Evolutionary conservation across 1,284 basidiomycete species (phyloP), one percentile per base, ranked within the genome.

Genomic region (Anthracocystis walkeri): DNA sequence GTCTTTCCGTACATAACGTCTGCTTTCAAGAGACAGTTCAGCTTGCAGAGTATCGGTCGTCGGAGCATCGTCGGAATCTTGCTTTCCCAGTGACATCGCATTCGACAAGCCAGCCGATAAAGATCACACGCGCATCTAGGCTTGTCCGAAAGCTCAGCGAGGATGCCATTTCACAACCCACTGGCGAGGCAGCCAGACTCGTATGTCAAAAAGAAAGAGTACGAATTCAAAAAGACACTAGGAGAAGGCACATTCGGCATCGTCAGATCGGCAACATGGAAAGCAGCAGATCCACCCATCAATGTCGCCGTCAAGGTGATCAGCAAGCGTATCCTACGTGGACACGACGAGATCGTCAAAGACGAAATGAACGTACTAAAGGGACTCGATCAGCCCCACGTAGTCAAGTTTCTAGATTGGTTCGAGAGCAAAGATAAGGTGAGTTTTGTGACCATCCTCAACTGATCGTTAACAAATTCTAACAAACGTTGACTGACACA

Each of bases 351-450:
- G 49, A 77, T 81, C 27, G 82, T 84, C 42, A 80, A 83, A 65
- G 75, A 75, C 25, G 83, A 84, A 58, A 84, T 84, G 77, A 78
- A 82, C 58, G 82, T 82, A 29, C 74, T 84, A 46, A 82, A 81
- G 49, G 81, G 81, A 10, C 75, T 84, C 18, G 75, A 83, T 38
- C 82, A 84, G 46, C 83, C 80, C 1, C 80, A 82, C 52, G 29
- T 85, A 92, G 93, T 96, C 79, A 85, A 84, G 61, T 79, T 84
- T 16, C 63, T 84, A 42, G 83, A 85, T 49, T 86, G 85, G 84
- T 86, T 86, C 75, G 84, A 85, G 65, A 76, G 73, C 56, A 67
- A 68, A 42, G 73, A 70, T 23, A 71, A 75, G 58, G 68, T 65
- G 53, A 58, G 68, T 10, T 11, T 29, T 11, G 14, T 7, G 6